Conservation (phyloP, 345 rosid species). For the Euclidium syriacum region DNA sequence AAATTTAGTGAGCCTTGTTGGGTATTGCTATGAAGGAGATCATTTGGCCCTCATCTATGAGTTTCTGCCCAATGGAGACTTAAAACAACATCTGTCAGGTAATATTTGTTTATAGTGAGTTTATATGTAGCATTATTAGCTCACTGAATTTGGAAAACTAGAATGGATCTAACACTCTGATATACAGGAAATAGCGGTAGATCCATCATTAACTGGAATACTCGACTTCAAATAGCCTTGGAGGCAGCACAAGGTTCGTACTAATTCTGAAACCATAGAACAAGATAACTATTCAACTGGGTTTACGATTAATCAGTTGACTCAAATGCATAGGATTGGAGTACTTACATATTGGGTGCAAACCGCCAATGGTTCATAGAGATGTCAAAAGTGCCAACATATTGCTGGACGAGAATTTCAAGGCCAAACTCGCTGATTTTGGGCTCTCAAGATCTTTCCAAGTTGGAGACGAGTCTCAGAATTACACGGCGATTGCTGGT, state of each 20-base stretch:
- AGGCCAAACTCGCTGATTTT: conserved; percentile 49
- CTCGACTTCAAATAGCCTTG: conserved; percentile 33
- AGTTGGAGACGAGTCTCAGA: neutral
- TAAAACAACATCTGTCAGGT: conserved; percentile 35
- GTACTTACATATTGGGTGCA: conserved; percentile 19
- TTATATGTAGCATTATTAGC: neutral
- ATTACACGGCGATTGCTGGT: neutral
- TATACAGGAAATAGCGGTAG: conserved; percentile 3
- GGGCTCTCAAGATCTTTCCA: conserved; percentile 36
- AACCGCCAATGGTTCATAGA: conserved; percentile 42
- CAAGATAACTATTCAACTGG: neutral
- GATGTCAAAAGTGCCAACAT: conserved; percentile 46
- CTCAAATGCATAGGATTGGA: neutral
- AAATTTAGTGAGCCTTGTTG: conserved; percentile 37
- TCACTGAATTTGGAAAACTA: neutral
- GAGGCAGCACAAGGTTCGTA: conserved; percentile 45
- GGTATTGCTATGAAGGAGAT: conserved; percentile 38
- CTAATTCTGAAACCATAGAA: neutral
- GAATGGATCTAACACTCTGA: neutral
- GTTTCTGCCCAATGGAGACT: conserved; percentile 36
- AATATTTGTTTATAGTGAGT: neutral
- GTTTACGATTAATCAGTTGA: neutral
- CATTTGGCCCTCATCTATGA: conserved; percentile 42
- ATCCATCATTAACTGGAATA: conserved; percentile 27
- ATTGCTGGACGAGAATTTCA: conserved; percentile 36